A percentile compares a stretch with the other conserved stretches of the same genome.
Conservation (phyloP, 352 stramenopile species). For the Phytophthora ohioensis region DNA sequence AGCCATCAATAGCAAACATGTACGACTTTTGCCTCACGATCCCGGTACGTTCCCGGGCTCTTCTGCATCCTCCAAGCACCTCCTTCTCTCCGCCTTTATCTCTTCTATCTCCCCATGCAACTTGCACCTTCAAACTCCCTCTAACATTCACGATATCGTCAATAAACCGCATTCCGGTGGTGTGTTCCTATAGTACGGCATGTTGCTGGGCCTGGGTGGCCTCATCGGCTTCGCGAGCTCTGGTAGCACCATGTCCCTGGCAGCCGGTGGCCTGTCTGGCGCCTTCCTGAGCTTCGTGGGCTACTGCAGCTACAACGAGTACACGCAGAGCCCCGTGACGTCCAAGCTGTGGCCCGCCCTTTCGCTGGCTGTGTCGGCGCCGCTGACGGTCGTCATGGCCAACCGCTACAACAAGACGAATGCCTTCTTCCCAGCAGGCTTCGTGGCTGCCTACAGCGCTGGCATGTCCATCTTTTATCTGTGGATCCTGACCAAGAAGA, state of each 20-base stretch:
- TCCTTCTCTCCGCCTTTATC: conserved; percentile 1
- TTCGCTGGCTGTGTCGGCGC: conserved; percentile 70
- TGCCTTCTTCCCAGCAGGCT: conserved; percentile 76
- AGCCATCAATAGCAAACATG: conserved; percentile 42
- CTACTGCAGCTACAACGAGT: conserved; percentile 89
- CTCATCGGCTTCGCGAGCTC: conserved; percentile 82
- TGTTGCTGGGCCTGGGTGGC: conserved; percentile 74
- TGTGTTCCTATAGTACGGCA: conserved; percentile 64
- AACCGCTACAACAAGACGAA: conserved; percentile 80
- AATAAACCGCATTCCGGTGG: conserved; percentile 23
- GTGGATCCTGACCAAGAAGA: conserved; percentile 67
- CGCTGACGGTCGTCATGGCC: conserved; percentile 80
- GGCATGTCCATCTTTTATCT: conserved; percentile 88
- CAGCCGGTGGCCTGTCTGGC: conserved; percentile 71
- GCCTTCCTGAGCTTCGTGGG: conserved; percentile 82
- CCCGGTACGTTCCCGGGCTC: conserved; percentile 58
- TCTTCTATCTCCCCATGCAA: conserved; percentile 13
- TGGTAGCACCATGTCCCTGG: conserved; percentile 69
- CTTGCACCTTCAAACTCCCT: neutral
- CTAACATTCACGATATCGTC: conserved; percentile 10
- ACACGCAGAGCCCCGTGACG: conserved; percentile 78
- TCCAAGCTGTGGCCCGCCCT: conserved; percentile 85
- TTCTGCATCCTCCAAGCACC: neutral
- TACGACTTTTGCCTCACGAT: conserved; percentile 92
- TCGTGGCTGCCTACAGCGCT: conserved; percentile 67